These are phyloP conservation scores for Themeda triandra DNA, from an alignment of 176 grass and related monocot genomes.

Conservation along the genomic window DNA sequence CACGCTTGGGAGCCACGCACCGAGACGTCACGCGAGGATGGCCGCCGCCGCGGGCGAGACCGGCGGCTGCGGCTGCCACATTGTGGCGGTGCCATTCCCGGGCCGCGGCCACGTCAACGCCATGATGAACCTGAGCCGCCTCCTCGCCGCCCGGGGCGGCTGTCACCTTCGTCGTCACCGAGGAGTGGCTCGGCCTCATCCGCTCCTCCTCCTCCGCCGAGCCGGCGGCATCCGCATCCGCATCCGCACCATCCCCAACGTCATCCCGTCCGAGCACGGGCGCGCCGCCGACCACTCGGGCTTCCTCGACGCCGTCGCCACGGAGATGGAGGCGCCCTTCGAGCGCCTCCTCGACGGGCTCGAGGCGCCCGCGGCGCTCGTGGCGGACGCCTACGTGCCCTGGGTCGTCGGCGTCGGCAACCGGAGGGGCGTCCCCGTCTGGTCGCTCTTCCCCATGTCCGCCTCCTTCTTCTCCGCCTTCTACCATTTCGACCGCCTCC, in stretches of 20 bases:
- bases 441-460: conserved; percentile 48
- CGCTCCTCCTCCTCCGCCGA: conserved; percentile 13
- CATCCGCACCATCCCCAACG: conserved; percentile 59
- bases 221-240: conserved; percentile 28
- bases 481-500: conserved; percentile 32
- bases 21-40: not conserved
- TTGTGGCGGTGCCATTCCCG: conserved; percentile 65
- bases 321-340: conserved; percentile 56
- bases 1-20: not conserved
- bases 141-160: conserved; percentile 43
- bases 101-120: conserved; percentile 69
- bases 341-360: conserved; percentile 52
- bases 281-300: conserved; percentile 48
- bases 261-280: conserved; percentile 64
- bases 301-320: conserved; percentile 54
- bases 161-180: conserved; percentile 60
- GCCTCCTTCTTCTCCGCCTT: conserved; percentile 49
- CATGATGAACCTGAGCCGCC: conserved; percentile 54
- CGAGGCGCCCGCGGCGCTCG: conserved; percentile 34
- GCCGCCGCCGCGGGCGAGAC: not conserved
- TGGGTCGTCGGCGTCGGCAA: conserved; percentile 60
- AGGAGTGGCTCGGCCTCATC: conserved; percentile 66
- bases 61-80: conserved; percentile 26
- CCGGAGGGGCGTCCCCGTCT: conserved; percentile 49
- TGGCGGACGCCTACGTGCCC: conserved; percentile 39